Evolutionary conservation across 2,329 filamentous ascomycete species (phyloP), one percentile per base, ranked within the genome.

Genomic region (Aspergillus sp.): DNA sequence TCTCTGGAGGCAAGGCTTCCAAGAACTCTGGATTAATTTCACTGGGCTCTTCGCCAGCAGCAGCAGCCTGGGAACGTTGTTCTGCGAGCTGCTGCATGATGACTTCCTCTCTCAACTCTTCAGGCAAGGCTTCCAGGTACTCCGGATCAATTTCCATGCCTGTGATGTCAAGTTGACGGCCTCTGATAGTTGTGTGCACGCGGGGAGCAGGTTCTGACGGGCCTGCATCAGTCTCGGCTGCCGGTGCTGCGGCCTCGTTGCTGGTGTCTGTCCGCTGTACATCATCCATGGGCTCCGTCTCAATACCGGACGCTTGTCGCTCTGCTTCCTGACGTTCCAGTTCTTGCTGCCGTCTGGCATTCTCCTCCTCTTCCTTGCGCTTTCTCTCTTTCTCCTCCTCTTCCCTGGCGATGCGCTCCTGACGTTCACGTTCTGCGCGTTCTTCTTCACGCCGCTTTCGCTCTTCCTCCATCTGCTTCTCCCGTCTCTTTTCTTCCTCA

Each of bases 61-160:
- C 85, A 21, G 73, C 89, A 77, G 91, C 91, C 74, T 95, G 87
- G 7, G 90, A 90, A 64, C 94, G 88, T 66, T 94, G 86, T 65
- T 91, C 88, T 55, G 90, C 92, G 64, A 96, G 86, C 61, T 96
- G 92, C 63, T 93, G 88, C 74, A 96, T 92, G 65, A 99, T 91
- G 52, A 99, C 95, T 73, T 99, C 95, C 75, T 98, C 94, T 49
- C 95, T 86, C 72, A 98, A 88, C 62, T 99, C 96, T 68, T 99
- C 95, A 0, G 95, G 95, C n/a, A 99, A 81, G n/a, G 94, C 96
- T 61, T 95, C 91, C 6, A 99, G 86, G 76, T 97, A 99, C 59
- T 96, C 93, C 15, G 90, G 86, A 72, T 99, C 95, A 68, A 99
- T 98, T 52, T 94, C 93, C 63, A 99, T 84, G 62, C 91, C 91